Conservation (phyloP, 2,329 filamentous ascomycete species). For the Scorias spongiosa region DNA sequence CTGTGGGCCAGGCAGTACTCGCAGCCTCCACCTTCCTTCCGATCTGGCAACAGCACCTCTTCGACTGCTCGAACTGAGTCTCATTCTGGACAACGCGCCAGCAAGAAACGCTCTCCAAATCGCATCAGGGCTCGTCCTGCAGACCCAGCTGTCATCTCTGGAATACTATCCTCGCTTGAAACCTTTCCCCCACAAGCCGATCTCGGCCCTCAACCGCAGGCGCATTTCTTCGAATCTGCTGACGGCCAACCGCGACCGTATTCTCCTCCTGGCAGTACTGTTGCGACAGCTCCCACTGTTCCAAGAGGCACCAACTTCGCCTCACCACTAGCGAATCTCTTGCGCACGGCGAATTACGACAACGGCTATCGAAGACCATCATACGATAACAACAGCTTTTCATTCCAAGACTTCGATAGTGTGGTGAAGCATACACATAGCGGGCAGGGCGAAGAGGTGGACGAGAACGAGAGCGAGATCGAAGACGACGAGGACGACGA, state of each 20-base stretch:
- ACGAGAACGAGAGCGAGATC: conserved; percentile 1
- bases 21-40: neutral
- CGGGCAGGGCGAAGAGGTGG: neutral
- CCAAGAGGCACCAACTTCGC: conserved; percentile 2
- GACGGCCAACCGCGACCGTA: conserved; percentile 4
- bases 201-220: conserved; percentile 2
- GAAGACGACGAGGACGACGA: conserved; percentile 11
- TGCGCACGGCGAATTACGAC: neutral
- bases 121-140: conserved; percentile 28
- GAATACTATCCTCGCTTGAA: conserved; percentile 46
- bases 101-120: conserved; percentile 10
- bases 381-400: neutral
- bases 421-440: neutral
- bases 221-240: neutral
- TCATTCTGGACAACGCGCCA: neutral
- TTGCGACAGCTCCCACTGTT: conserved; percentile 11
- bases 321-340: neutral
- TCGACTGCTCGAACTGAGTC: neutral
- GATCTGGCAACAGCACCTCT: neutral
- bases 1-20: neutral
- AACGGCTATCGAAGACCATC: neutral
- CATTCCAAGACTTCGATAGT: neutral
- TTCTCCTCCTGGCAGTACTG: conserved; percentile 8
- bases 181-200: conserved; percentile 9
- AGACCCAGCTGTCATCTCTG: conserved; percentile 54